These are phyloP conservation scores for Luffa aegyptiaca DNA, from an alignment of 306 rosid species.

Conservation along the genomic window DNA sequence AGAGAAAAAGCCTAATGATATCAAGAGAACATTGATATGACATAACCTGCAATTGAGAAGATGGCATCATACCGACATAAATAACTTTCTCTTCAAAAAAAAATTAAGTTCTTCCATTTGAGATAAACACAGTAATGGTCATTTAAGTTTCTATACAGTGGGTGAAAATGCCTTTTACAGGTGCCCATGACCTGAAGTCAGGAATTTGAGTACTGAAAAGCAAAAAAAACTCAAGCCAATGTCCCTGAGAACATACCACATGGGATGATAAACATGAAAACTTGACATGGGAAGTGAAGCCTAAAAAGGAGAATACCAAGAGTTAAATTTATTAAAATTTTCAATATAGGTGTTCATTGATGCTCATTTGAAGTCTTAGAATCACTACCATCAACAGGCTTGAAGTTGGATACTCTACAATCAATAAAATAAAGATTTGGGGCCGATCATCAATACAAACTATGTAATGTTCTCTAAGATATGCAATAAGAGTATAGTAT, in stretches of 20 bases:
- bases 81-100: background rate
- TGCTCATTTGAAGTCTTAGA: background rate
- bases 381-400: background rate
- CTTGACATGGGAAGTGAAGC: background rate
- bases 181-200: background rate
- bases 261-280: background rate
- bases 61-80: background rate
- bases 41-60: background rate
- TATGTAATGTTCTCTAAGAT: background rate
- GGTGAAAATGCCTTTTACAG: too few relatives aligned
- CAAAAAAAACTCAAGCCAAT: background rate
- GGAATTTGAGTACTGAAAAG: background rate
- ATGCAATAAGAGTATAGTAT: background rate
- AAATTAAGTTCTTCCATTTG: background rate
- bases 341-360: background rate
- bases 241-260: background rate
- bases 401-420: background rate
- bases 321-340: too few relatives aligned
- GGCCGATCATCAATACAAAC: background rate
- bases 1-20: background rate
- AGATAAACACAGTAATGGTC: background rate
- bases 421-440: background rate
- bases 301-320: background rate
- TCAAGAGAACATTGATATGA: background rate
- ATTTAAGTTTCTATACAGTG: too few relatives aligned